A percentile compares a stretch with the other conserved stretches of the same genome.
phyloP scores from a whole-genome alignment of 164 flowering plant genomes.

The Sextonia rubra region DNA sequence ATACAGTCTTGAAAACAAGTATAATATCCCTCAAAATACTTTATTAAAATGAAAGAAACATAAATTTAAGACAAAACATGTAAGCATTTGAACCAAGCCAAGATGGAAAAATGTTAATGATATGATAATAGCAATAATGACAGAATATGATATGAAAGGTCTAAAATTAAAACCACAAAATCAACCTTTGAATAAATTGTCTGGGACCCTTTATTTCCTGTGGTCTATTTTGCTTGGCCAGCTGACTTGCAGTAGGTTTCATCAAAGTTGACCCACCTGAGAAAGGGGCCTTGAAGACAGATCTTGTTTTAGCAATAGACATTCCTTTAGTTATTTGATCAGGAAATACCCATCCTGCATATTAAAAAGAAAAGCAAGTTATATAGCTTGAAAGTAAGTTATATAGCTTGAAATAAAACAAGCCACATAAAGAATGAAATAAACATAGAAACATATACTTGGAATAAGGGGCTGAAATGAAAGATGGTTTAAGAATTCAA shows the following conservation, averaged over 20 bases:
- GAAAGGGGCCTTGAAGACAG: constrained; percentile 24
- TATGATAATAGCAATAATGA: background rate
- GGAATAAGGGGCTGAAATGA: too few species aligned
- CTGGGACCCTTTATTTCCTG: constrained; percentile 32
- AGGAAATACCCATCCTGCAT: constrained; percentile 41
- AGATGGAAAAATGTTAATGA: background rate
- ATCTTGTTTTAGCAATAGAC: constrained; percentile 29
- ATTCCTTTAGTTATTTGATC: constrained; percentile 28
- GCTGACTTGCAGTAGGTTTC: constrained; percentile 95
- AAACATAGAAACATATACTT: too few species aligned
- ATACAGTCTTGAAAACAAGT: background rate
- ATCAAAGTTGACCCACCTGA: constrained; percentile 75
- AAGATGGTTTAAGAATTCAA: too few species aligned
- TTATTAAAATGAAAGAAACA: background rate
- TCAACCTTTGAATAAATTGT: constrained; percentile 29
- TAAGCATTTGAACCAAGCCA: background rate
- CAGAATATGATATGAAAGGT: constrained; percentile 4
- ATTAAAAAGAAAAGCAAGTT: background rate
- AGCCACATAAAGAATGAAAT: background rate
- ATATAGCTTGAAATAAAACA: background rate
- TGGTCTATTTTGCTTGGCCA: constrained; percentile 77
- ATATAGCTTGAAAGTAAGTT: background rate
- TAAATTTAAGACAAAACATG: background rate
- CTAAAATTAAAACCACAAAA: background rate
- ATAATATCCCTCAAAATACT: background rate